phyloP scores from a whole-genome alignment of 2,329 filamentous ascomycete species.

The Calonectria pseudoreteaudii region DNA sequence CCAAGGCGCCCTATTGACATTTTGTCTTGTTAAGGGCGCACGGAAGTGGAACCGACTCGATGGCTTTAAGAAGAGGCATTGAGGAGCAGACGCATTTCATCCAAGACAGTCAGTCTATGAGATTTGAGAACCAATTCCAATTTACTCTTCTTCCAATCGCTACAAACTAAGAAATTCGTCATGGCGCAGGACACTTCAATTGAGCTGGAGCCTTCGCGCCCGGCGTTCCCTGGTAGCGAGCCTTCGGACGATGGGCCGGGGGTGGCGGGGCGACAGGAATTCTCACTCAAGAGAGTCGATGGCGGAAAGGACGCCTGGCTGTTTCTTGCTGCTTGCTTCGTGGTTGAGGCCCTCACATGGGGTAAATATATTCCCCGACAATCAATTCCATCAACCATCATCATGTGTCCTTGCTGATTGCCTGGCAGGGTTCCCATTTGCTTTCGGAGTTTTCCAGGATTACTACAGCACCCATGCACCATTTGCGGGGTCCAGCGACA shows the following conservation, averaged over 20 bases:
- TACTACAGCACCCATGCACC: constrained; percentile 72
- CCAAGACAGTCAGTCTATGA: not conserved
- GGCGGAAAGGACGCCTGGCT: constrained; percentile 50
- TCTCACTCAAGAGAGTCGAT: constrained; percentile 45
- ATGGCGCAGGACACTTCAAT: constrained; percentile 13
- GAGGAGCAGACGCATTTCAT: not conserved
- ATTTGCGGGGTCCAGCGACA: constrained; percentile 65
- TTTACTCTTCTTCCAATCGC: not conserved
- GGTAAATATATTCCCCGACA: constrained; percentile 33
- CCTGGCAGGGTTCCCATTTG: constrained; percentile 70
- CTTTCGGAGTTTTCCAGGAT: constrained; percentile 78
- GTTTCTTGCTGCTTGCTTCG: constrained; percentile 47
- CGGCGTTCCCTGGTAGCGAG: not conserved
- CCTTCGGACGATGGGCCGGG: not conserved
- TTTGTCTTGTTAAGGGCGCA: not conserved
- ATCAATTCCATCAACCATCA: not conserved
- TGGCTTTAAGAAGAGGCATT: not conserved
- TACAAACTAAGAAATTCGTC: not conserved
- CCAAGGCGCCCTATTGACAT: not conserved
- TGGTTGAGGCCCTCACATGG: constrained; percentile 50
- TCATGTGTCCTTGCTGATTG: not conserved
- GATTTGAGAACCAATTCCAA: not conserved
- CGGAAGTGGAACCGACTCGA: not conserved
- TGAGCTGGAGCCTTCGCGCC: not conserved
- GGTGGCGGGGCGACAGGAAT: not conserved